These are phyloP conservation scores for Termitomyces sp. DNA, from an alignment of 768 basidiomycete genomes.

Conservation along the genomic window DNA sequence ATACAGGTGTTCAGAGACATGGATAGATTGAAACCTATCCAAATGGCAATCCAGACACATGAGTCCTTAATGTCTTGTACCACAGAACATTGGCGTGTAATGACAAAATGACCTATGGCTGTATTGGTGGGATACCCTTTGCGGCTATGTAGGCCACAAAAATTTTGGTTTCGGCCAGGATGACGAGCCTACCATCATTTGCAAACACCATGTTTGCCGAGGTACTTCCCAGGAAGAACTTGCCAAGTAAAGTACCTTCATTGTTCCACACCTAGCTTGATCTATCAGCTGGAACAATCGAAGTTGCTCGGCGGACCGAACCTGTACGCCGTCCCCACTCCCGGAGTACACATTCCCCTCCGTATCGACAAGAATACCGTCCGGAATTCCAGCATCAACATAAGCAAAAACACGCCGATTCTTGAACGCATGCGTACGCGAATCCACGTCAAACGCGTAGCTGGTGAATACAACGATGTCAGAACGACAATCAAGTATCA, in stretches of 20 bases:
- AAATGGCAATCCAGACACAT: background rate
- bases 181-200: slow-evolving; percentile 34
- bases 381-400: slow-evolving; percentile 60
- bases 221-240: slow-evolving; percentile 48
- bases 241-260: slow-evolving; percentile 54
- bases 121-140: slow-evolving; percentile 16
- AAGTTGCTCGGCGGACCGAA: slow-evolving; percentile 17
- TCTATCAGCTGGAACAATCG: background rate
- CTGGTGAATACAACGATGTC: slow-evolving; percentile 25
- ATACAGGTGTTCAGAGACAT: no score
- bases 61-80: background rate
- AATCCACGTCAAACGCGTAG: slow-evolving; percentile 66
- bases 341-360: slow-evolving; percentile 64
- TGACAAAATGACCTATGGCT: background rate
- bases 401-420: slow-evolving; percentile 68
- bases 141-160: slow-evolving; percentile 43
- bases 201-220: slow-evolving; percentile 46
- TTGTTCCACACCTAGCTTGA: slow-evolving; percentile 43
- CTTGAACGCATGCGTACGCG: slow-evolving; percentile 42
- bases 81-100: no score
- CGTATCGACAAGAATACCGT: slow-evolving; percentile 62
- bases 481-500: background rate
- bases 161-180: slow-evolving; percentile 42
- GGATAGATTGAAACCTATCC: no score
- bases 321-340: slow-evolving; percentile 66